Conservation (phyloP, 306 rosid species). For the Rosa rugosa region DNA sequence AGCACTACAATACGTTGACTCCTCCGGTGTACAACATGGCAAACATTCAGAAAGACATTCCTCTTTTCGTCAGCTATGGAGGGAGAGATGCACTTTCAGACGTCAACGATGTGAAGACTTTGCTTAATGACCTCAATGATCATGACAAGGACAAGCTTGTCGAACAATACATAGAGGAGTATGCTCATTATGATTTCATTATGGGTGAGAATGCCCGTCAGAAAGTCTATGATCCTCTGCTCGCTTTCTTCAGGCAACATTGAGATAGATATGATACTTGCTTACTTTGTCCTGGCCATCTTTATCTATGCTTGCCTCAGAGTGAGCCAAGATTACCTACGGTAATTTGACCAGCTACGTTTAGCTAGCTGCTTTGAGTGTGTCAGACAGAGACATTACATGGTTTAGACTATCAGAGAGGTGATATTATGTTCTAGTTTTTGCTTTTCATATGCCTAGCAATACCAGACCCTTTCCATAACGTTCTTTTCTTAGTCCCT, state of each 20-base stretch:
- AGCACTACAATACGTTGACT: slow-evolving; percentile 59
- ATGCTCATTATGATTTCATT: slow-evolving; percentile 81
- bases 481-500: not conserved
- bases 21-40: slow-evolving; percentile 72
- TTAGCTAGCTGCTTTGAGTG: not conserved
- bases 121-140: slow-evolving; percentile 49
- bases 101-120: slow-evolving; percentile 53
- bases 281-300: not conserved
- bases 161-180: slow-evolving; percentile 57
- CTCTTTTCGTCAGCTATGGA: slow-evolving; percentile 38
- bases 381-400: not conserved
- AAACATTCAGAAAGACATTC: slow-evolving; percentile 47
- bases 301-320: no score
- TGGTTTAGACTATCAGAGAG: not conserved
- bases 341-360: no score
- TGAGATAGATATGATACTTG: slow-evolving; percentile 16
- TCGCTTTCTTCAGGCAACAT: slow-evolving; percentile 59
- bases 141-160: slow-evolving; percentile 66
- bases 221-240: slow-evolving; percentile 67
- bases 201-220: slow-evolving; percentile 65
- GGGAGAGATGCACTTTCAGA: slow-evolving; percentile 69
- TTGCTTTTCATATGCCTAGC: not conserved
- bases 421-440: not conserved
- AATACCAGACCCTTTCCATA: not conserved
- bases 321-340: no score